These are phyloP conservation scores for Hanseniaspora occidentalis DNA, from an alignment of 805 yeast genomes.

Conservation along the genomic window DNA sequence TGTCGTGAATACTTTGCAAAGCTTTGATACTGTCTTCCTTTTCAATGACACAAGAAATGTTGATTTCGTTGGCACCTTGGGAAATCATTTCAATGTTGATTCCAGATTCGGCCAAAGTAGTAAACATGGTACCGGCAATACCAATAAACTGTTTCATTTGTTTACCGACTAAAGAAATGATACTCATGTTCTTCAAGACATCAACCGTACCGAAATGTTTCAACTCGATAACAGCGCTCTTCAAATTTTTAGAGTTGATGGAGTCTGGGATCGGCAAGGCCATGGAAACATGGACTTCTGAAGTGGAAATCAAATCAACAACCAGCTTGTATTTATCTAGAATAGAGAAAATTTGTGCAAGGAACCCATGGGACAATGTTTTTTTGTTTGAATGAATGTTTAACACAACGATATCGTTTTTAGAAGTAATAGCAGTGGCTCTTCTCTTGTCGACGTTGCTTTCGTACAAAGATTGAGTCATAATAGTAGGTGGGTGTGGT, in stretches of 20 bases:
- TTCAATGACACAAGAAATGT: conserved; percentile 88
- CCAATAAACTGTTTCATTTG: conserved; percentile 96
- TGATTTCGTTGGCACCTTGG: conserved; percentile 97
- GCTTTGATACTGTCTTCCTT: conserved; percentile 77
- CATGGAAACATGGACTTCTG: conserved; percentile 98
- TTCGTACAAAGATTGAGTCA: conserved; percentile 20
- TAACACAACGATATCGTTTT: conserved; percentile 80
- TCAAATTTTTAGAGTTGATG: conserved; percentile 45
- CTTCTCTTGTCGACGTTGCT: conserved; percentile 40
- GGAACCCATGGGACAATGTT: conserved; percentile 85
- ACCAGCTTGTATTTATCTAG: conserved; percentile 76
- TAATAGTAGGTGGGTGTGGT: conserved; percentile 78
- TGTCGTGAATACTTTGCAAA: conserved; percentile 70
- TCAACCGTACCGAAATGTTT: conserved; percentile 80
- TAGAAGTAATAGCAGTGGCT: conserved; percentile 94
- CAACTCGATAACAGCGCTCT: conserved; percentile 67
- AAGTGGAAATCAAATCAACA: conserved; percentile 91
- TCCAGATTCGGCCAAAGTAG: conserved; percentile 79
- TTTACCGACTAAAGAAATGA: conserved; percentile 88
- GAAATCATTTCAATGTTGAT: conserved; percentile 96
- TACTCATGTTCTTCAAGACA: conserved; percentile 75
- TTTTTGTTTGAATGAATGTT: conserved; percentile 91
- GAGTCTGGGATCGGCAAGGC: conserved; percentile 70
- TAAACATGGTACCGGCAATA: conserved; percentile 94
- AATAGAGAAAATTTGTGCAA: conserved; percentile 80